Evolutionary conservation across 176 grass and related monocot species (phyloP).

Genomic region (Ensete ventricosum): DNA sequence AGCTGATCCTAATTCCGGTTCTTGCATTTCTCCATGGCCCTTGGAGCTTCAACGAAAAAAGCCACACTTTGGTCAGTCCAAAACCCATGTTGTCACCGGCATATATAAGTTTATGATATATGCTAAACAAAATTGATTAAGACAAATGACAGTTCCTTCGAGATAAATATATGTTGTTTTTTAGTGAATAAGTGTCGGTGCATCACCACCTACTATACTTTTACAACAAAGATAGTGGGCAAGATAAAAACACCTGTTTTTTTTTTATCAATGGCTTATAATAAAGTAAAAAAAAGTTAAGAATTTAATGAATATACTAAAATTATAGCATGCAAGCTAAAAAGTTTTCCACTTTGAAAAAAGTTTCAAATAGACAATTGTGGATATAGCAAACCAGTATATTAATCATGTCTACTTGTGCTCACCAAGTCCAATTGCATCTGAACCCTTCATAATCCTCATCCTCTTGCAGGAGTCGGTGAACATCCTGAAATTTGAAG

Average conservation of each 20-base stretch:
- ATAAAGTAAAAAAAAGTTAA: no score
- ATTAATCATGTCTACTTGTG: conserved; percentile 2
- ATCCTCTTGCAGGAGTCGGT: conserved; percentile 55
- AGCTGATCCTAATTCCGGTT: neutral
- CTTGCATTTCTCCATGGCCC: conserved; percentile 4
- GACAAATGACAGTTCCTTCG: no score
- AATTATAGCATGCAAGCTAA: neutral
- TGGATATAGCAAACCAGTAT: neutral
- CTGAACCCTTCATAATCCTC: conserved; percentile 81
- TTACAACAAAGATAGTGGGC: no score
- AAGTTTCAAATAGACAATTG: neutral
- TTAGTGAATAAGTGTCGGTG: no score
- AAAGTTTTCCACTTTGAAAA: neutral
- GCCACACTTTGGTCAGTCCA: neutral
- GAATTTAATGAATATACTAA: no score
- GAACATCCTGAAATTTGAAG: conserved; percentile 57
- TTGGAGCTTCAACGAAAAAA: conserved; percentile 3
- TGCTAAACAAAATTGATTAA: no score
- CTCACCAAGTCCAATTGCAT: conserved; percentile 80
- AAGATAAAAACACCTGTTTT: no score
- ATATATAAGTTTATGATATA: neutral
- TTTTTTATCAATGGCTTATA: no score
- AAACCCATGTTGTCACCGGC: neutral
- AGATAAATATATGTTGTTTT: no score
- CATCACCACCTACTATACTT: no score